Evolutionary conservation across 2,329 filamentous ascomycete species (phyloP), one percentile per base, ranked within the genome.

Genomic region (Helminthosporium solani): DNA sequence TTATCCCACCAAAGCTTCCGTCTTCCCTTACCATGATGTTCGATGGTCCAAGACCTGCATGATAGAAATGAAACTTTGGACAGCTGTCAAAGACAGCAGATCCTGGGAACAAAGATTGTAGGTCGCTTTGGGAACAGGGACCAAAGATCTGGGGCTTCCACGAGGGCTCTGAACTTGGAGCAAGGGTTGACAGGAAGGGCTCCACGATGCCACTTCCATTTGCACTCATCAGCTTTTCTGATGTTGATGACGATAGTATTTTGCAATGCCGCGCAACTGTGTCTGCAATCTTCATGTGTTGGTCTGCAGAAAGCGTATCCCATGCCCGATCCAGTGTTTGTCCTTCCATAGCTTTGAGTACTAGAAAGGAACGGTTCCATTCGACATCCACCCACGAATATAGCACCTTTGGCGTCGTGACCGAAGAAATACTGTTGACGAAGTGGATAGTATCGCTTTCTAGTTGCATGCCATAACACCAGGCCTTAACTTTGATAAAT

Each of bases 261-360:
- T 20, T 38, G 31, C 44, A 47, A 39, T 30, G 41, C 30, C 30
- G 37, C 25, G 37, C 21, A 30, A 40, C 25, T 6, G 37, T 40
- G 37, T 23, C 36, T 25, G 44, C 37, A 33, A 47, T 37, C 23
- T 40, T 23, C 30, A 30, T 47, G 33, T 23, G 38, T 38, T 23
- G 39, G 30, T 20, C 11, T 6, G 44, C 30, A 36, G 44, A 47
- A n/a, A 47, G 38, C 28, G 33, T 42, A 9, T 15, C 28, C 44
- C 37, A 47, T 20, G 23, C 38, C 38, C 33, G n/a, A 23, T 40
- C 44, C 31, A 47, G 38, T 30, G 39, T 41, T 38, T 33, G 39
- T 42, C 36, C 39, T 19, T 47, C 15, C n/a, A 47, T 34, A 21
- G 39, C 44, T 35, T 42, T 37, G 7, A 39, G 31, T 42, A 47